Percentiles rank a stretch among this genome's conserved stretches.
Conservation (phyloP, 768 basidiomycete genomes). For the Pulveroboletus ravenelii region DNA sequence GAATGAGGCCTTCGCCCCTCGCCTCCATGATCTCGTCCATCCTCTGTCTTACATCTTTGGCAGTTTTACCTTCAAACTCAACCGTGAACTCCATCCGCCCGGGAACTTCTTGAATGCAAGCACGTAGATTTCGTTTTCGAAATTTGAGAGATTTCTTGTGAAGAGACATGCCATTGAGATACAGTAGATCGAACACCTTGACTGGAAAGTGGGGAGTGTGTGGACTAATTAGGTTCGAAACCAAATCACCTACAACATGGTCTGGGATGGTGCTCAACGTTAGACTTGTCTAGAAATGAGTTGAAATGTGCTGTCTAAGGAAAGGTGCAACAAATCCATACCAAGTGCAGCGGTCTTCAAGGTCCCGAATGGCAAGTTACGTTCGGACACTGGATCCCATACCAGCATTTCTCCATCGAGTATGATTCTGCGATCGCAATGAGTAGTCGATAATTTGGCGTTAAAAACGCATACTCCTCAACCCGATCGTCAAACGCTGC, state of each 20-base stretch:
- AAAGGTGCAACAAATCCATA: constrained; percentile 28
- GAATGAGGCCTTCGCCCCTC: constrained; percentile 89
- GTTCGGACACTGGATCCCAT: constrained; percentile 88
- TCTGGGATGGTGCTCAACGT: constrained; percentile 67
- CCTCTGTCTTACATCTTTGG: constrained; percentile 71
- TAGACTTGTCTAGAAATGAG: constrained; percentile 54
- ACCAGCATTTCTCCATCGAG: constrained; percentile 98
- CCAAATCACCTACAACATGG: constrained; percentile 73
- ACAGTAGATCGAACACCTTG: constrained; percentile 94
- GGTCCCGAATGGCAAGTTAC: constrained; percentile 88
- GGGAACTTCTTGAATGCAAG: constrained; percentile 59
- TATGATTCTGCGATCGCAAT: constrained; percentile 59
- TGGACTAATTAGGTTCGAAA: neutral
- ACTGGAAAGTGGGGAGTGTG: constrained; percentile 44
- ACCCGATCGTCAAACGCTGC: constrained; percentile 70
- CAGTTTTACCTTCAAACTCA: constrained; percentile 70
- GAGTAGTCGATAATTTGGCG: neutral
- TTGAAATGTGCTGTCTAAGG: neutral
- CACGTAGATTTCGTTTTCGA: constrained; percentile 73
- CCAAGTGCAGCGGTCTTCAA: constrained; percentile 90
- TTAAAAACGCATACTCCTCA: constrained; percentile 58
- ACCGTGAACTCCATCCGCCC: constrained; percentile 80
- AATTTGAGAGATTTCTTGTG: constrained; percentile 66
- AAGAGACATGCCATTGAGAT: constrained; percentile 78
- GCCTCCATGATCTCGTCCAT: constrained; percentile 82